Evolutionary conservation across 2,329 filamentous ascomycete genomes (phyloP).

Genomic region (Apiospora hydei): DNA sequence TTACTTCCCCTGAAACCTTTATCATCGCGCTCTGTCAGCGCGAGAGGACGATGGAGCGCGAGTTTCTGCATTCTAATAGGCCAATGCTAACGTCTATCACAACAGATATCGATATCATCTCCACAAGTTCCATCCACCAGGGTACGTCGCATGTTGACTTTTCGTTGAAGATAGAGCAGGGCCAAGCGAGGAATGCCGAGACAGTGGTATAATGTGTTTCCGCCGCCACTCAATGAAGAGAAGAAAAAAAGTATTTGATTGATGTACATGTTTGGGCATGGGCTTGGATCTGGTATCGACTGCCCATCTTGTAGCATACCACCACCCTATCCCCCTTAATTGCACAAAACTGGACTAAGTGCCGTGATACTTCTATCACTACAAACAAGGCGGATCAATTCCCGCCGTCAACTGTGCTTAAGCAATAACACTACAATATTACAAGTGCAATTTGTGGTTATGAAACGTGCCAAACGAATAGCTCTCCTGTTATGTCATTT

Average conservation of each 20-base stretch:
- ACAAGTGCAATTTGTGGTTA: too few relatives aligned
- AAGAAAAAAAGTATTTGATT: not conserved
- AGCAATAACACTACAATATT: too few relatives aligned
- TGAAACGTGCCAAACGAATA: too few relatives aligned
- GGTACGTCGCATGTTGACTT: conserved; percentile 94
- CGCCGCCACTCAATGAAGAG: not conserved
- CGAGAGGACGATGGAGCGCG: too few relatives aligned
- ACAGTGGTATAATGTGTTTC: not conserved
- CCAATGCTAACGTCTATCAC: not conserved
- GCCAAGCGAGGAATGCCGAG: conserved; percentile 24
- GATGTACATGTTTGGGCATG: not conserved
- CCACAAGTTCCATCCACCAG: conserved; percentile 96
- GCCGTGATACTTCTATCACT: not conserved
- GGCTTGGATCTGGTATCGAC: not conserved
- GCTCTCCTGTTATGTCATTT: too few relatives aligned
- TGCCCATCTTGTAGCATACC: not conserved
- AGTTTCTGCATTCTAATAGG: too few relatives aligned
- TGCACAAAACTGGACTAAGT: not conserved
- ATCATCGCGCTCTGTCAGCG: too few relatives aligned
- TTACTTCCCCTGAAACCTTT: too few relatives aligned
- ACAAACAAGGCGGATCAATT: not conserved
- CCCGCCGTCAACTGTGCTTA: not conserved
- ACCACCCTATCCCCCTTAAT: not conserved
- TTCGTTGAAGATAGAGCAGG: conserved; percentile 82
- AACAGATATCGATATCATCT: conserved; percentile 90